Evolutionary conservation across 495 filamentous ascomycete genomes (phyloP), one percentile per base, ranked within the genome.

Genomic region (Cetradonia linearis): DNA sequence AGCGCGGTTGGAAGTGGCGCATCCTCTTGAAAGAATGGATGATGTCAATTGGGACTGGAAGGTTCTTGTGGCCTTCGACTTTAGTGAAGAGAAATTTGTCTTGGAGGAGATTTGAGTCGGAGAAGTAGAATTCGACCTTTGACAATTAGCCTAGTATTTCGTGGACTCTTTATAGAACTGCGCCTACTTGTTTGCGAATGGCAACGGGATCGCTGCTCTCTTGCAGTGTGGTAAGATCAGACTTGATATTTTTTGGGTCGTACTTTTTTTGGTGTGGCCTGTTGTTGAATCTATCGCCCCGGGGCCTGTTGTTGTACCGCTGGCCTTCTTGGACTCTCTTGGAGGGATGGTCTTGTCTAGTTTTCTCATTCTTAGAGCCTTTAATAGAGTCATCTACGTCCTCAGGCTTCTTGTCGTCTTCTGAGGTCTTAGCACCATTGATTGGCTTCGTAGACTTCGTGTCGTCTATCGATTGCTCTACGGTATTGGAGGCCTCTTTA

Each of bases 101-200:
- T 64, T 79, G 80, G 47, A 86, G 85, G 0, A 97, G 81, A 69
- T 99, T 99, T 65, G 86, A 86, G 70, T 95, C 89, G 61, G 87
- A 86, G 73, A 99, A 96, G 75, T 97, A 99, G 70, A 96, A 99
- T 68, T 99, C 92, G 59, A 96, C 91, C 89, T 96, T 67, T 18
- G 36, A 20, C 46, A 10, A 28, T 59, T 58, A 65, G 59, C 37
- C 18, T 49, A 54, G 6, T 54, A 20, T 34, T 65, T 48, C 18
- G 11, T 40, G 40, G 60, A 49, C 48, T 16, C 13, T 53, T 53
- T 66, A 56, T 38, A 18, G 33, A 50, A 13, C 40, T 55, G 65
- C 23, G 71, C 60, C 46, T 34, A 88, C 87, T 77, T 94, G 89
- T 64, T 86, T 86, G 60, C 88, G 84, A 65, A 95, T 93, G 69